Percentiles rank a stretch among this genome's conserved stretches.
Evolutionary conservation across 352 stramenopile genomes (phyloP).

Genomic region (Globisporangium abappressorium): DNA sequence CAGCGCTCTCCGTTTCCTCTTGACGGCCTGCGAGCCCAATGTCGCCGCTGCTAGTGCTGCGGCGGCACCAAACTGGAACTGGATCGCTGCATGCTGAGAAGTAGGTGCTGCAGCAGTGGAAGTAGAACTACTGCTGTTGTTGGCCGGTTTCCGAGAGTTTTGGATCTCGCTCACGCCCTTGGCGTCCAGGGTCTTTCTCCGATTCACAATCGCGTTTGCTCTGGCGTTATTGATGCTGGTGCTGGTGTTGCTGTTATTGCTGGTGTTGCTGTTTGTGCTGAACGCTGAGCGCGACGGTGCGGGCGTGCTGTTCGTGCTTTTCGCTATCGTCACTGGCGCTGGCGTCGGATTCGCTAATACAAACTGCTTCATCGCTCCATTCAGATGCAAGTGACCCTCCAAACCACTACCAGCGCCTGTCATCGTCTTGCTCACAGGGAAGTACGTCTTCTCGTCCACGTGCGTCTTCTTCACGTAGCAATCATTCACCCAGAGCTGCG

Average conservation of each 20-base stretch:
- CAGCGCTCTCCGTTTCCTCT: constrained; percentile 43
- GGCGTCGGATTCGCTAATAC: constrained; percentile 1
- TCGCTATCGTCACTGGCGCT: neutral
- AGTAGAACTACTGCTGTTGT: neutral
- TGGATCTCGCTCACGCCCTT: constrained; percentile 1
- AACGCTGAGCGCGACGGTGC: neutral
- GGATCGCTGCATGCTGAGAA: constrained; percentile 11
- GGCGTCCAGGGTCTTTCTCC: constrained; percentile 22
- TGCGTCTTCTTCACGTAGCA: constrained; percentile 70
- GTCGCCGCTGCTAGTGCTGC: constrained; percentile 20
- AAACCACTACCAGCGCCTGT: neutral
- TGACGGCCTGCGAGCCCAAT: constrained; percentile 10
- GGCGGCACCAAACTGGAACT: constrained; percentile 21
- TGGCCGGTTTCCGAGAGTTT: neutral
- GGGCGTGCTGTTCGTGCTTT: constrained; percentile 1
- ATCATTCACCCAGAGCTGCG: constrained; percentile 80
- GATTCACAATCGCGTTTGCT: constrained; percentile 46
- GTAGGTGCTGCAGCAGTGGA: neutral
- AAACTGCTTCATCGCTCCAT: constrained; percentile 20
- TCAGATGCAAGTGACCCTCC: constrained; percentile 17
- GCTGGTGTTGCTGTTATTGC: neutral
- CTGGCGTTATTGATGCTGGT: neutral
- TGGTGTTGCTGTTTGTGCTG: neutral
- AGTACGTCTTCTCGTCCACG: constrained; percentile 72
- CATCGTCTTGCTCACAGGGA: constrained; percentile 53